Conservation (phyloP, 202 grass and related monocot genomes). For the Setaria viridis region DNA sequence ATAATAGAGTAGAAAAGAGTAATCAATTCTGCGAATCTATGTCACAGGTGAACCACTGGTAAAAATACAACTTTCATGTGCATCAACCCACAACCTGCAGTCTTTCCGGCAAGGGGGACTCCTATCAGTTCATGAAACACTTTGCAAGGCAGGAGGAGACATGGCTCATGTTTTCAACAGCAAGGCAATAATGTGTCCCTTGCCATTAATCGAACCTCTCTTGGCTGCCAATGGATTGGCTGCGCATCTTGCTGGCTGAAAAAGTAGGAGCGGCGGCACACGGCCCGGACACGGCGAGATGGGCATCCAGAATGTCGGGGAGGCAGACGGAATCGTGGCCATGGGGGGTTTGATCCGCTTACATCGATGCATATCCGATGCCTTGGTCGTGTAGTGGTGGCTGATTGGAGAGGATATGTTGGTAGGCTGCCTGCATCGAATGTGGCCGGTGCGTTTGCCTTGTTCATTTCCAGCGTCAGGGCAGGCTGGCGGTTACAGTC, state of each 20-base stretch:
- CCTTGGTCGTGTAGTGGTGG: neutral
- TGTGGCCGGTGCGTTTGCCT: neutral
- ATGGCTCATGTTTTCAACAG: neutral
- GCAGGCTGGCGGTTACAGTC: neutral
- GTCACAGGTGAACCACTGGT: too few relatives aligned
- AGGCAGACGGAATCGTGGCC: neutral
- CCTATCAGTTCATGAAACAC: neutral
- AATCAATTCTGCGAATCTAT: too few relatives aligned
- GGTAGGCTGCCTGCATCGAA: neutral
- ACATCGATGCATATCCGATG: neutral
- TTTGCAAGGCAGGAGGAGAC: neutral
- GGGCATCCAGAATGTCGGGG: neutral
- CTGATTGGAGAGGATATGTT: neutral
- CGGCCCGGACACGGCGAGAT: too few relatives aligned
- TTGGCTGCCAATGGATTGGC: too few relatives aligned
- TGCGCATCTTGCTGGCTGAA: too few relatives aligned
- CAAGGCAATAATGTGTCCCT: neutral
- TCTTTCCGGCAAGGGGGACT: neutral
- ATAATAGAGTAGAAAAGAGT: too few relatives aligned
- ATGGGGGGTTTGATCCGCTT: neutral
- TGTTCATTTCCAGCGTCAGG: neutral
- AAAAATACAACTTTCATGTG: too few relatives aligned
- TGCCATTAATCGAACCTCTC: too few relatives aligned
- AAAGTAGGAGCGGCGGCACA: too few relatives aligned
- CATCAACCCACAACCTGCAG: too few relatives aligned